Evolutionary conservation across 331 rosid genomes (phyloP), one percentile per base, ranked within the genome.

Genomic region (Acacia pycnantha): DNA sequence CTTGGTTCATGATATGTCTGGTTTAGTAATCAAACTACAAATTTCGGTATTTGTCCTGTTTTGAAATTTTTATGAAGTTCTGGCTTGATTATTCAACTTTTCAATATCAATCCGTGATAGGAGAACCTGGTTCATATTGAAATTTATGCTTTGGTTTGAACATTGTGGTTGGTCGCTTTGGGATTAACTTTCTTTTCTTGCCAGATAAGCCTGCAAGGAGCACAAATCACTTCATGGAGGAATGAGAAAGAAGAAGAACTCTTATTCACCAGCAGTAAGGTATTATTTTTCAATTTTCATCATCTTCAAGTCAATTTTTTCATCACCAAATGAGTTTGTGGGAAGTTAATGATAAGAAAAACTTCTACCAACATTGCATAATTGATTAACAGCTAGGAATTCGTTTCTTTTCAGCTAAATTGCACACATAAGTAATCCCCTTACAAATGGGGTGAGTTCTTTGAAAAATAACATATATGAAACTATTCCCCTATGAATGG

Each of bases 331-430:
- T 29, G 61, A 33, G 41, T 76, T 82, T 51, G 41, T 37, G 41
- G 2, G 9, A 37, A 37, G 41, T 37, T 37, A 6, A 58, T 64
- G 44, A 47, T 78, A 21, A 7, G 79, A 70, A 61, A 54, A 74
- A 51, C 41, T 44, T 29, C 40, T 85, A 76, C 64, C 79, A 61
- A 61, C 72, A 22, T 46, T 78, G 77, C 40, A 47, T 72, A 33
- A 33, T 81, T 70, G 16, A 73, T 31, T 24, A 29, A 62, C 31
- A 19, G 11, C 62, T 68, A 3, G 50, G 64, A 54, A 66, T 40
- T 24, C 70, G 78, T 78, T 82, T 67, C 48, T 51, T 44, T 79
- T 22, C 37, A 16, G n/a, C 44, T 71, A 54, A 65, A 72, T 27
- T 43, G 80, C 67, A 33, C 13, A 15, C 4, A n/a, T 11, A 19